phyloP scores from a whole-genome alignment of 306 rosid genomes.

The Morella rubra region DNA sequence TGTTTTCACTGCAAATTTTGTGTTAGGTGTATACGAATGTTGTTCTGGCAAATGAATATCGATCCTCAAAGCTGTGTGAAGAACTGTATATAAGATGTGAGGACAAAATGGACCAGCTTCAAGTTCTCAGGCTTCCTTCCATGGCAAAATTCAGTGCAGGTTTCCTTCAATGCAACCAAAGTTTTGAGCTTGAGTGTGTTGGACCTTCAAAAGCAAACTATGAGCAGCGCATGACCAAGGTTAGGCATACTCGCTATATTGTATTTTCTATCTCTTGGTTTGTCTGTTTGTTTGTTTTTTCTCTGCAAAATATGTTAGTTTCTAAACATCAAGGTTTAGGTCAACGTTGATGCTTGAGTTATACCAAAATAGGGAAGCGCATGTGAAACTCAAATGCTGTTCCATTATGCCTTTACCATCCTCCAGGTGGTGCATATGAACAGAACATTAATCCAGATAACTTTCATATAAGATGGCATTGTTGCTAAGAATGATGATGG shows the following conservation, averaged over 20 bases:
- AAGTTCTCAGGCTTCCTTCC: slow-evolving; percentile 87
- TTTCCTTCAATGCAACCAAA: slow-evolving; percentile 73
- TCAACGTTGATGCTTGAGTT: slow-evolving; percentile 6
- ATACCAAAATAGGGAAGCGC: not conserved
- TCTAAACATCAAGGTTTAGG: slow-evolving; percentile 7
- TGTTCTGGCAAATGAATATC: slow-evolving; percentile 64
- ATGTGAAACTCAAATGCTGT: not conserved
- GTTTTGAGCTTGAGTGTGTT: slow-evolving; percentile 73
- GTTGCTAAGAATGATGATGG: not conserved
- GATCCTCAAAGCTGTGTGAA: slow-evolving; percentile 89
- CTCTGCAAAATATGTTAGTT: not conserved
- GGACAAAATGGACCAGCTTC: slow-evolving; percentile 92
- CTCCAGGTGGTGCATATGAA: not conserved
- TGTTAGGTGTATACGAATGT: slow-evolving; percentile 60
- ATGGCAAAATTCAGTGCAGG: slow-evolving; percentile 97
- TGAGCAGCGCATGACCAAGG: slow-evolving; percentile 86
- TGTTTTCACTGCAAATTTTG: slow-evolving; percentile 20
- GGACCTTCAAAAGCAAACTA: slow-evolving; percentile 85
- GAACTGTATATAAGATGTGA: slow-evolving; percentile 77
- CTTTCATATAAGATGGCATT: not conserved
- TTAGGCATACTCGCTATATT: slow-evolving; percentile 21
- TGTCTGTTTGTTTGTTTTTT: not conserved
- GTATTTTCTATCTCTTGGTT: not conserved
- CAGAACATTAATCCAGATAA: not conserved
- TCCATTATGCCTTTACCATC: not conserved